Evolutionary conservation across 257 asterid species (phyloP).

Genomic region (Lantana camara): DNA sequence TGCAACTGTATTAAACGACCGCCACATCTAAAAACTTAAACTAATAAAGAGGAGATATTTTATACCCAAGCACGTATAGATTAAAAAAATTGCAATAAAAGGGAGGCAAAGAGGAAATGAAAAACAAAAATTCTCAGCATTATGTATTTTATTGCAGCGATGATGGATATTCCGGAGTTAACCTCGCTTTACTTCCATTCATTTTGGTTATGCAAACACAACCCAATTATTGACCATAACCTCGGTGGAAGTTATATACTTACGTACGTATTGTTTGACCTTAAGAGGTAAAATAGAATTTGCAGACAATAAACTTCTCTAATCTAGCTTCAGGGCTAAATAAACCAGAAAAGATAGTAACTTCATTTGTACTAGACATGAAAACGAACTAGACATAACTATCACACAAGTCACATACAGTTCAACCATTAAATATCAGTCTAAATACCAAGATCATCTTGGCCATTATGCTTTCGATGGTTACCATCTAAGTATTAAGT

Average conservation of each 20-base stretch:
- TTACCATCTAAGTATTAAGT: not conserved
- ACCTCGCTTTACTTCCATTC: not conserved
- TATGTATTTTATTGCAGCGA: not conserved
- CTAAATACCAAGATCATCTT: not conserved
- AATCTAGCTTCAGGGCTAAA: not conserved
- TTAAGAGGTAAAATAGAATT: not conserved
- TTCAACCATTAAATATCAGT: slow-evolving; percentile 11
- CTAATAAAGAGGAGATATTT: no score
- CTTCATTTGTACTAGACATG: not conserved
- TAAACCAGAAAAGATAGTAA: not conserved
- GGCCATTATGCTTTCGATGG: not conserved
- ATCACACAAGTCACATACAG: slow-evolving; percentile 1
- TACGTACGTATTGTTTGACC: no score
- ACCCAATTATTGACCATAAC: not conserved
- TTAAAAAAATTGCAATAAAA: not conserved
- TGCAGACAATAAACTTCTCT: not conserved
- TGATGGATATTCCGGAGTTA: not conserved
- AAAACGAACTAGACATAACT: not conserved
- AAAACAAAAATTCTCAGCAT: not conserved
- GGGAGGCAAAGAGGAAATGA: not conserved
- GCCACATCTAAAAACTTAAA: no score
- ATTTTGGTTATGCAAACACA: not conserved
- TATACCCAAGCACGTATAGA: no score
- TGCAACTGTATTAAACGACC: not conserved
- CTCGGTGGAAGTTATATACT: no score